Evolutionary conservation across 23 red algal genomes (phyloP), one percentile per base, ranked within the genome.

Genomic region (Gracilaria vermiculophylla): DNA sequence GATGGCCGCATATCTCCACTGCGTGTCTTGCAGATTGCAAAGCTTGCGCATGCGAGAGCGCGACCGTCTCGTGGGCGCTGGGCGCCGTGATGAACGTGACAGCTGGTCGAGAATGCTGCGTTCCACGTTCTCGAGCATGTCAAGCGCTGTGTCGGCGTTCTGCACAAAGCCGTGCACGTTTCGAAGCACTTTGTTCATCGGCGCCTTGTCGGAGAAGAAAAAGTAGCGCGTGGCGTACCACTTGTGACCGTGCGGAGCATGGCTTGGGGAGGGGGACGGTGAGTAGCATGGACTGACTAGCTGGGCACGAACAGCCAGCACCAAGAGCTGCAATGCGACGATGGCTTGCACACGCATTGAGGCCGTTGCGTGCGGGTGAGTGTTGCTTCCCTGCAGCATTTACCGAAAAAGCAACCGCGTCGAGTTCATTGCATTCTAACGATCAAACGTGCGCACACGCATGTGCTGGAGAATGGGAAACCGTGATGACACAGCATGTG

Each of bases 161-260:
- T 70, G 34, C 2, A 70, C 64, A 70, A 70, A 70, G 1, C 64
- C 64, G n/a, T 70, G 34, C 39, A 70, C 64, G 5, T 19, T 43
- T 23, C 37, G 33, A 43, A 70, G 64, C 64, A 70, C 64, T 23
- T 34, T 41, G 64, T 41, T 70, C 64, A 70, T 70, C 16, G 64
- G 64, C 37, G 64, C 64, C 24, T 70, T 3, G n/a, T 70, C 28
- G 21, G 64, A 70, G 37, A 21, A 43, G 33, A 42, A 70, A n/a
- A 70, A 70, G 34, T 70, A 70, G 2, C 64, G 33, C 5, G 19
- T n/a, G 34, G 33, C 15, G 24, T 70, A 70, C 64, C 64, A 70
- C 42, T 70, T 70, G 33, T 39, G 16, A 6, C 9, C 14, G 5
- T 34, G 14, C 17, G 5, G 10, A 7, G 61, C 2, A 43, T 32